phyloP scores from a whole-genome alignment of 2,329 filamentous ascomycete species.

The Colletotrichum incanum region DNA sequence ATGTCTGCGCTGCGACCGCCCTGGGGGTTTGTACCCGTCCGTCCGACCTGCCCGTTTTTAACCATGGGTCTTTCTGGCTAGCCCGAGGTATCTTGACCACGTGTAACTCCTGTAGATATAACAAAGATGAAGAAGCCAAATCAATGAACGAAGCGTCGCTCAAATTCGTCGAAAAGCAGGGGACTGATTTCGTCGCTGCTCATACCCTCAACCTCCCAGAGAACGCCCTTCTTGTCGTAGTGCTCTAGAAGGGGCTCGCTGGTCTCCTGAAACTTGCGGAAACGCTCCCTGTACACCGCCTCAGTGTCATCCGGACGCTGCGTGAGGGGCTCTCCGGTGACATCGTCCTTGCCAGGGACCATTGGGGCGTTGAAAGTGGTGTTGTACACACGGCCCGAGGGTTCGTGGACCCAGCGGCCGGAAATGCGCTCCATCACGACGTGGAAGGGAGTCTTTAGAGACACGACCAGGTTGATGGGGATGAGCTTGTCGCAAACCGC shows the following conservation, averaged over 20 bases:
- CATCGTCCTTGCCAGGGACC: conserved; percentile 85
- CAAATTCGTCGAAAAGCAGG: conserved; percentile 88
- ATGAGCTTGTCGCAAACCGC: conserved; percentile 83
- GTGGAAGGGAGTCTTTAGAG: conserved; percentile 85
- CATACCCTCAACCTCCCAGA: conserved; percentile 90
- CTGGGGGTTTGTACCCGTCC: conserved; percentile 12
- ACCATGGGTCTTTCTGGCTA: conserved; percentile 42
- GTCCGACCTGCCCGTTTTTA: conserved; percentile 37
- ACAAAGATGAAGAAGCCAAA: conserved; percentile 20
- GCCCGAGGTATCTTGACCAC: conserved; percentile 42
- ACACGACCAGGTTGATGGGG: conserved; percentile 95
- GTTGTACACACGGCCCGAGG: conserved; percentile 95
- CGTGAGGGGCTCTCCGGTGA: conserved; percentile 89
- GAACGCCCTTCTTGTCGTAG: conserved; percentile 86
- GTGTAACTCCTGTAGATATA: conserved; percentile 40
- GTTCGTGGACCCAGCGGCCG: conserved; percentile 93
- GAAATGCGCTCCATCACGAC: conserved; percentile 93
- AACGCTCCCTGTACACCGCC: conserved; percentile 85
- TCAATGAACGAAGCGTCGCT: conserved; percentile 74
- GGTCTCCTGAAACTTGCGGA: conserved; percentile 89
- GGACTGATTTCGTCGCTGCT: conserved; percentile 96
- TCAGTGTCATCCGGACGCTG: conserved; percentile 90
- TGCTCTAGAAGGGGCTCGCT: conserved; percentile 89
- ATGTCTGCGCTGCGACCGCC: conserved; percentile 20
- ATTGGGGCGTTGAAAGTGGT: conserved; percentile 91